Percentiles rank a stretch among this genome's conserved stretches.
These are phyloP conservation scores for Podaxis sp. DNA, from an alignment of 768 basidiomycete species.

Conservation along the genomic window DNA sequence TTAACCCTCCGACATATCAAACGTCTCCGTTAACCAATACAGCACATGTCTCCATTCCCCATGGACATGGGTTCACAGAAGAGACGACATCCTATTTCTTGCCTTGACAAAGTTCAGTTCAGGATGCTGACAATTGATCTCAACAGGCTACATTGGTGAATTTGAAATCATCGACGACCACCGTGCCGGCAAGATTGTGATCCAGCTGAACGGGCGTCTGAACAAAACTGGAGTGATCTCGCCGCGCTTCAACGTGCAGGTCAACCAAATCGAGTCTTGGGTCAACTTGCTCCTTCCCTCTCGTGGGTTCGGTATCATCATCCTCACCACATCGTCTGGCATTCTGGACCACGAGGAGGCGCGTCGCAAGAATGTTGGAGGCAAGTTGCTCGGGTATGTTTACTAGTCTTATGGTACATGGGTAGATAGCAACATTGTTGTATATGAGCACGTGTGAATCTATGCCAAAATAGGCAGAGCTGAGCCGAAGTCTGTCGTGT, in stretches of 20 bases:
- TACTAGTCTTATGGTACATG: conserved; percentile 51
- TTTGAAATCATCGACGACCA: conserved; percentile 99
- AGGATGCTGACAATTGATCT: conserved; percentile 10
- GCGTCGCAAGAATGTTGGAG: conserved; percentile 96
- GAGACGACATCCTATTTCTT: conserved; percentile 41
- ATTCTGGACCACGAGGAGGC: conserved; percentile 99
- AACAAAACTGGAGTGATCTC: conserved; percentile 99
- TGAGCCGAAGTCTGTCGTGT: neutral
- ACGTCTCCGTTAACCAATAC: conserved; percentile 58
- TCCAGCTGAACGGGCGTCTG: conserved; percentile 96
- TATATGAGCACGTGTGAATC: conserved; percentile 5
- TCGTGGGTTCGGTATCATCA: conserved; percentile 95
- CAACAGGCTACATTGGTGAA: conserved; percentile 65
- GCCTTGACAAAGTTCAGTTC: neutral
- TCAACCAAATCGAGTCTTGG: conserved; percentile 91
- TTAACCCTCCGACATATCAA: conserved; percentile 82
- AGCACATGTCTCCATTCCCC: conserved; percentile 41
- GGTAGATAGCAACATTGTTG: neutral
- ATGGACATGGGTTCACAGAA: conserved; percentile 55
- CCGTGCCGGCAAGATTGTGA: conserved; percentile 95
- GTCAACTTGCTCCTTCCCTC: conserved; percentile 96
- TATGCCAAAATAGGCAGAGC: neutral
- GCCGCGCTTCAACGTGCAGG: conserved; percentile 97
- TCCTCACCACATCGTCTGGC: conserved; percentile 96
- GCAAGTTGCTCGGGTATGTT: conserved; percentile 91